Conservation (phyloP, 306 rosid species). For the Cicer pinnatifidum region DNA sequence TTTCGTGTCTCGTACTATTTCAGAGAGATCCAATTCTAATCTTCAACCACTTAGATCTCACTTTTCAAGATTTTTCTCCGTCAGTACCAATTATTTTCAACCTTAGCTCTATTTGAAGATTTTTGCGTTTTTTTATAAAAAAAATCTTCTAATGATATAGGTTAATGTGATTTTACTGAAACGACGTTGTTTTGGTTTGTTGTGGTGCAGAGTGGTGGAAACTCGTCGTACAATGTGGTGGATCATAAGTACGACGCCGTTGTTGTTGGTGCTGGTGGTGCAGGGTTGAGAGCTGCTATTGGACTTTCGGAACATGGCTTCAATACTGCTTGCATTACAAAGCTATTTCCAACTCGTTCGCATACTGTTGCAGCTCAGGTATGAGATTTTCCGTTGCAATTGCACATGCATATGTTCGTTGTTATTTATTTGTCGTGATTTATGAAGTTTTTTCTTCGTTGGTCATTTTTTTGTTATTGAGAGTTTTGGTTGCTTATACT, state of each 20-base stretch:
- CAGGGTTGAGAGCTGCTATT: conserved; percentile 91
- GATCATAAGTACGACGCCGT: conserved; percentile 89
- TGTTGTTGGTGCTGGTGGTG: conserved; percentile 96
- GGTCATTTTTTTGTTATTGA: no score
- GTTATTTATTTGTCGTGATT: background rate
- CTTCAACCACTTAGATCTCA: conserved; percentile 62
- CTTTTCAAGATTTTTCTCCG: conserved; percentile 76
- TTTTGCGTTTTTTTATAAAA: no score
- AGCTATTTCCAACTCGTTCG: conserved; percentile 95
- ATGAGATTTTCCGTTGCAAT: background rate
- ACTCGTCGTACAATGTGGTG: conserved; percentile 74
- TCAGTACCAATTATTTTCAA: conserved; percentile 24
- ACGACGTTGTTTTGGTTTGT: conserved; percentile 4
- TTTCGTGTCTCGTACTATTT: conserved; percentile 72
- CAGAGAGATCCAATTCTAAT: conserved; percentile 53
- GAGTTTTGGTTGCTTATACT: background rate
- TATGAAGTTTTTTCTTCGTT: background rate
- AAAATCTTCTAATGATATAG: background rate
- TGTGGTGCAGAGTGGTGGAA: conserved; percentile 57
- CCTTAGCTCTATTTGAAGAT: background rate
- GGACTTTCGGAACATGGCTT: conserved; percentile 96
- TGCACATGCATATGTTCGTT: background rate
- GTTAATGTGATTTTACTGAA: conserved; percentile 15
- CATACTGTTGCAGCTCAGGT: conserved; percentile 99
- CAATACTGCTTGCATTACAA: conserved; percentile 93